phyloP scores from a whole-genome alignment of 345 rosid genomes.

The Boechera stricta region DNA sequence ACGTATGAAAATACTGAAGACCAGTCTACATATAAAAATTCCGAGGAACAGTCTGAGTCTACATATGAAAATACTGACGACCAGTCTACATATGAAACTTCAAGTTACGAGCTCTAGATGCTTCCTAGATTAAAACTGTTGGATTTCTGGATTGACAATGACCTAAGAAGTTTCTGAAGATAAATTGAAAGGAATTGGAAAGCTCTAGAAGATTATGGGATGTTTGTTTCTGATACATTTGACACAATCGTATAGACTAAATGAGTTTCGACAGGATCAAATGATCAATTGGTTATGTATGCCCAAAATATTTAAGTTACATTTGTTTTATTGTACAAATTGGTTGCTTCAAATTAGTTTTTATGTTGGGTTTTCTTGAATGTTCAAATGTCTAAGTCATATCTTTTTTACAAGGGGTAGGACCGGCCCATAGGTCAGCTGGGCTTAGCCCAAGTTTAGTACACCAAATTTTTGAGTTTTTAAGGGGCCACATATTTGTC shows the following conservation, averaged over 20 bases:
- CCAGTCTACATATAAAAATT: background rate
- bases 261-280: constrained; percentile 2
- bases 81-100: constrained; percentile 27
- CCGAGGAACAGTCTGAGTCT: background rate
- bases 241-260: constrained; percentile 40
- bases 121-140: background rate
- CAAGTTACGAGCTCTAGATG: constrained; percentile 34
- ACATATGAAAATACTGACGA: background rate
- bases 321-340: background rate
- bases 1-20: background rate
- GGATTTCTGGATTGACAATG: background rate
- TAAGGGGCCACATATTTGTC: no score
- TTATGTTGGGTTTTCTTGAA: background rate
- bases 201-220: background rate
- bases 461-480: no score
- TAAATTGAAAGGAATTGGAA: background rate
- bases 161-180: constrained; percentile 4
- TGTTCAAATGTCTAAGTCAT: no score
- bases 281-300: constrained; percentile 7
- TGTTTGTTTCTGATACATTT: constrained; percentile 34
- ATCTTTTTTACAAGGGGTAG: no score
- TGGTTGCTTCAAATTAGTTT: background rate
- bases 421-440: no score
- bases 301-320: background rate
- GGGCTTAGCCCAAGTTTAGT: no score